phyloP scores from a whole-genome alignment of 2,329 filamentous ascomycete genomes.

The Claviceps digitariae region DNA sequence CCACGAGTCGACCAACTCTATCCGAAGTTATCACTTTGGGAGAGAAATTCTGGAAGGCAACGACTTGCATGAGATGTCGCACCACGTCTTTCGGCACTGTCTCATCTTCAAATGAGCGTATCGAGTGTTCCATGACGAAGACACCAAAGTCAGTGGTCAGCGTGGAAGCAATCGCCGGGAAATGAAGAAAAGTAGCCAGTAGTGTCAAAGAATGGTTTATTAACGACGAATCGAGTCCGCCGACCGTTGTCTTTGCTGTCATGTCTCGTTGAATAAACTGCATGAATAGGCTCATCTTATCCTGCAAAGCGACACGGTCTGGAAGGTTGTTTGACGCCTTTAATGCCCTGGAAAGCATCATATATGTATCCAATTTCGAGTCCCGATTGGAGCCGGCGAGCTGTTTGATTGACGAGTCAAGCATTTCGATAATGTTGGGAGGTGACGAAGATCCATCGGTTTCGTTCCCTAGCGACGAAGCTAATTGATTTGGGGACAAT shows the following conservation, averaged over 20 bases:
- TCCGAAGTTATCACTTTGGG: conserved; percentile 59
- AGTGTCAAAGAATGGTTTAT: conserved; percentile 67
- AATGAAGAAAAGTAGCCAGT: conserved; percentile 63
- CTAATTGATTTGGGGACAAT: conserved; percentile 32
- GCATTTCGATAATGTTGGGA: conserved; percentile 59
- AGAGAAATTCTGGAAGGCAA: conserved; percentile 69
- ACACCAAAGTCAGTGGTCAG: conserved; percentile 66
- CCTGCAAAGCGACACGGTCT: conserved; percentile 55
- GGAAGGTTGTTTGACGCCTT: conserved; percentile 74
- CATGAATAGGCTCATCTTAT: conserved; percentile 63
- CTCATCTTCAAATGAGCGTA: conserved; percentile 56
- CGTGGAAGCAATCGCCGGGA: conserved; percentile 53
- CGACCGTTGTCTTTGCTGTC: conserved; percentile 41
- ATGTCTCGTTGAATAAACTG: conserved; percentile 80
- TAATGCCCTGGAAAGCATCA: conserved; percentile 60
- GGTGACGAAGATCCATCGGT: conserved; percentile 22
- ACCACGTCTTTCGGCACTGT: conserved; percentile 62
- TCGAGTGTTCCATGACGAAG: conserved; percentile 70
- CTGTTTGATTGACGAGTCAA: conserved; percentile 73
- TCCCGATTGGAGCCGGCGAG: conserved; percentile 61
- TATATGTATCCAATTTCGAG: conserved; percentile 73
- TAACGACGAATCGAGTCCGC: conserved; percentile 52
- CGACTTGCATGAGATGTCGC: conserved; percentile 65
- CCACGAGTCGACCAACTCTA: conserved; percentile 57
- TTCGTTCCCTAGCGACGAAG: conserved; percentile 27